phyloP scores from a whole-genome alignment of 805 yeast species.

The Blastobotrys chiropterorum region DNA sequence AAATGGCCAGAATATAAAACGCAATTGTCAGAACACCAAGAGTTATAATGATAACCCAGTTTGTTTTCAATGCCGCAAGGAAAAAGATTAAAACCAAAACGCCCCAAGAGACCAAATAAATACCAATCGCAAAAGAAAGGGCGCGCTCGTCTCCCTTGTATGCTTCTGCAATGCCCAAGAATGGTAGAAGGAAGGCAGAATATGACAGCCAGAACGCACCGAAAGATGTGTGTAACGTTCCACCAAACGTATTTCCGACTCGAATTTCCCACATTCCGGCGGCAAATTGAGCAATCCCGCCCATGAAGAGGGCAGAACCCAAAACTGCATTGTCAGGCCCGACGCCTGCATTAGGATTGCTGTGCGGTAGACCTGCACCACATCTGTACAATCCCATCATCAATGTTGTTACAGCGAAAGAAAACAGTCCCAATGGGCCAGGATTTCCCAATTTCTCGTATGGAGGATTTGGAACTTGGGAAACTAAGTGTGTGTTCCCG shows the following conservation, averaged over 20 bases:
- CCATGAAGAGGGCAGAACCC: slow-evolving; percentile 57
- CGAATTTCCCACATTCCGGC: slow-evolving; percentile 68
- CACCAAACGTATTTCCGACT: slow-evolving; percentile 62
- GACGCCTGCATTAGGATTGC: slow-evolving; percentile 51
- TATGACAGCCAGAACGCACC: slow-evolving; percentile 64
- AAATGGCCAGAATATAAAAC: neutral
- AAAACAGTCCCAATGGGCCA: slow-evolving; percentile 55
- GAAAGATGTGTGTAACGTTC: slow-evolving; percentile 35
- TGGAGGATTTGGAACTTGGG: neutral
- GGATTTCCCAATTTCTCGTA: slow-evolving; percentile 45
- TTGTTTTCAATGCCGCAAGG: neutral
- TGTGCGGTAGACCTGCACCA: slow-evolving; percentile 34
- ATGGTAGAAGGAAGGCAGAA: slow-evolving; percentile 47
- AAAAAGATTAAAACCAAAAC: neutral
- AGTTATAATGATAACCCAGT: neutral
- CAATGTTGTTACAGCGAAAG: slow-evolving; percentile 57
- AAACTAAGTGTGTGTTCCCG: neutral
- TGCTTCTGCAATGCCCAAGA: slow-evolving; percentile 43
- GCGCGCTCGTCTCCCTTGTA: slow-evolving; percentile 33
- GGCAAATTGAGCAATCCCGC: slow-evolving; percentile 52
- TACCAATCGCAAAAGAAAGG: neutral
- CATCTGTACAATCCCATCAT: slow-evolving; percentile 25
- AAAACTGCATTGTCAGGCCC: slow-evolving; percentile 48
- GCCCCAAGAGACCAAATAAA: neutral
- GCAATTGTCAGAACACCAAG: neutral